phyloP scores from a whole-genome alignment of 495 filamentous ascomycete genomes.

The Tricharina praecox region DNA sequence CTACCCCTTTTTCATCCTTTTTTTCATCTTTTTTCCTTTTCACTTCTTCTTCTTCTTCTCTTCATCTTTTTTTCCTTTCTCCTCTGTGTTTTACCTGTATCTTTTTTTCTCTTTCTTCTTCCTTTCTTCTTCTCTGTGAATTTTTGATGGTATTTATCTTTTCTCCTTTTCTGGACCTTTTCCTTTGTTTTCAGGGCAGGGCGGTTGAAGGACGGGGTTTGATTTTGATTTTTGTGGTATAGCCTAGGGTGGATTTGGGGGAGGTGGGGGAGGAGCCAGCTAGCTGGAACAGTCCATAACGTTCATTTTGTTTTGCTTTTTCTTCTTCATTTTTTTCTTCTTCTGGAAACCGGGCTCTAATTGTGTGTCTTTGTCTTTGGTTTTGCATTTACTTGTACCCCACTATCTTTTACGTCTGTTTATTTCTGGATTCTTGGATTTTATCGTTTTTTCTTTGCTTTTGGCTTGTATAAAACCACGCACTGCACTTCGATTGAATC shows the following conservation, averaged over 20 bases:
- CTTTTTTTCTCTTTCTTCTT: too few relatives aligned
- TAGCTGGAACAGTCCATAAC: too few relatives aligned
- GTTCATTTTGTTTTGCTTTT: too few relatives aligned
- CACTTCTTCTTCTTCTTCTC: conserved; percentile 17
- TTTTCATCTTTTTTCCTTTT: conserved; percentile 8
- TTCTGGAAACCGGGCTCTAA: too few relatives aligned
- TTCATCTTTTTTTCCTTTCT: not conserved
- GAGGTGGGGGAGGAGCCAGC: not conserved
- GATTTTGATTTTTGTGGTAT: not conserved
- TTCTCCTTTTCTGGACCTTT: not conserved
- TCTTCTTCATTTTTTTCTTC: too few relatives aligned
- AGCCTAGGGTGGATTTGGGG: not conserved
- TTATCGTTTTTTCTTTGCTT: too few relatives aligned
- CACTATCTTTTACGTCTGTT: too few relatives aligned
- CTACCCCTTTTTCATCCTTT: conserved; percentile 15
- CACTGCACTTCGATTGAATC: too few relatives aligned
- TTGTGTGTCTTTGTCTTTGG: too few relatives aligned
- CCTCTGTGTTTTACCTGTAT: not conserved
- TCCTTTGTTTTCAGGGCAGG: not conserved
- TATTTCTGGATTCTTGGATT: too few relatives aligned
- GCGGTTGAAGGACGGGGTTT: not conserved
- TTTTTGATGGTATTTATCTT: not conserved
- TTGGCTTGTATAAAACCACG: too few relatives aligned
- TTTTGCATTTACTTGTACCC: too few relatives aligned
- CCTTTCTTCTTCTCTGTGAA: not conserved